Evolutionary conservation across 441 rosid species (phyloP), one percentile per base, ranked within the genome.

Genomic region (Breynia disticha): DNA sequence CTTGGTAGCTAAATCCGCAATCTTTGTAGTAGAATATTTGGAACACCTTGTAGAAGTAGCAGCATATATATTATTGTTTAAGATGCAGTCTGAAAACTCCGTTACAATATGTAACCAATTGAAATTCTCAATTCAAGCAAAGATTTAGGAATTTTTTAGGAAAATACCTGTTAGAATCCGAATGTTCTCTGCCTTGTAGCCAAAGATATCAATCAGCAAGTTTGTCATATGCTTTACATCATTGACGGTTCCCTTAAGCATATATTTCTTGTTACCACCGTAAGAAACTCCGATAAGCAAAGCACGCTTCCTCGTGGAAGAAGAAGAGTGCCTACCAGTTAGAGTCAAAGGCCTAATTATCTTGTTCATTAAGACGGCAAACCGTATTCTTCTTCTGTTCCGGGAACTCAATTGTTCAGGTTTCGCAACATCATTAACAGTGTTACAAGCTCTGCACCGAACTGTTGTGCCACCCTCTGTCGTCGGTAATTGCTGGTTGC

Each of bases 211-310:
- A 1, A 66, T 62, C 68, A 80, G 65, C 62, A 76, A 55, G 0
- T 37, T n/a, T 50, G 57, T 76, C 72, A 78, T 68, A 53, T 44
- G 59, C 48, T 48, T 62, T 17, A 73, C 81, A 62, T 81, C 80
- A 53, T 75, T 76, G 60, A 73, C 32, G 12, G 79, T 72, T 53
- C 83, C 86, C 46, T 67, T 71, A 14, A 77, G 78, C 60, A 60
- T 67, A 55, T 71, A 67, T 64, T 69, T 77, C 64, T 53, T 61
- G 24, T 53, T 65, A 52, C 63, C 58, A 61, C 3, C 3, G 13
- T 79, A 74, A 50, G 52, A 64, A 16, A 69, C 74, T 7, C 58
- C 71, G n/a, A 74, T 68, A 46, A 77, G 67, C 48, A 77, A 48
- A 4, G 79, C 77, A n/a, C 69, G 71, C 64, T 59, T 64, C 50